A percentile compares a stretch with the other conserved stretches of the same genome.
phyloP scores from a whole-genome alignment of 345 rosid genomes.

The Cardiospermum halicacabum region DNA sequence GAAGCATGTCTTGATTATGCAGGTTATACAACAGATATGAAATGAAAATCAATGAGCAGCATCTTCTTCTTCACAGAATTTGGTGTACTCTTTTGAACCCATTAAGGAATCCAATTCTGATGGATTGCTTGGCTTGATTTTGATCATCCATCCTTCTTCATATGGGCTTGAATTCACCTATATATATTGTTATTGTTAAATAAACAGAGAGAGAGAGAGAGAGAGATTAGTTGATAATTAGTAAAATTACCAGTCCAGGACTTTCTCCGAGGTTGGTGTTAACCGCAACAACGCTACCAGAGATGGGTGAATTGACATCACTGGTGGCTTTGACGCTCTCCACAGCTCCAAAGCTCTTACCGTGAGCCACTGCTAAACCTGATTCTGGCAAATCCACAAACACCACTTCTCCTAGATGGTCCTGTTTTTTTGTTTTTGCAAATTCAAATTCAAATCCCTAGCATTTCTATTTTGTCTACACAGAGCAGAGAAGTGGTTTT shows the following conservation, averaged over 20 bases:
- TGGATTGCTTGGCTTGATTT: slow-evolving; percentile 83
- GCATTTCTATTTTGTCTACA: too few species aligned
- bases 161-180: slow-evolving; percentile 90
- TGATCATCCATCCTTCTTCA: slow-evolving; percentile 95
- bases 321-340: slow-evolving; percentile 98
- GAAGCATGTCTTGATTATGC: too few species aligned
- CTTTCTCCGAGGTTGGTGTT: slow-evolving; percentile 63
- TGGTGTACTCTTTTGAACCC: slow-evolving; percentile 76
- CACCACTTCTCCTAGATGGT: slow-evolving; percentile 91
- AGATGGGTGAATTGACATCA: slow-evolving; percentile 80
- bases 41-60: too few species aligned
- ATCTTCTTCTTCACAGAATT: slow-evolving; percentile 92
- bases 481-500: background rate
- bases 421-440: slow-evolving; percentile 37
- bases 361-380: slow-evolving; percentile 49
- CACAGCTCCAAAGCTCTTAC: slow-evolving; percentile 75
- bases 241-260: slow-evolving; percentile 68
- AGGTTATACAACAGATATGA: too few species aligned
- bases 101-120: slow-evolving; percentile 67
- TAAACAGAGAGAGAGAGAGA: too few species aligned
- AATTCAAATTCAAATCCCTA: too few species aligned
- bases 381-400: slow-evolving; percentile 81
- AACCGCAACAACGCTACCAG: slow-evolving; percentile 79
- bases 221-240: too few species aligned
- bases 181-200: too few species aligned